These are phyloP conservation scores for Zychaea mexicana DNA, from an alignment of 371 early-diverging fungal genomes.

Conservation along the genomic window DNA sequence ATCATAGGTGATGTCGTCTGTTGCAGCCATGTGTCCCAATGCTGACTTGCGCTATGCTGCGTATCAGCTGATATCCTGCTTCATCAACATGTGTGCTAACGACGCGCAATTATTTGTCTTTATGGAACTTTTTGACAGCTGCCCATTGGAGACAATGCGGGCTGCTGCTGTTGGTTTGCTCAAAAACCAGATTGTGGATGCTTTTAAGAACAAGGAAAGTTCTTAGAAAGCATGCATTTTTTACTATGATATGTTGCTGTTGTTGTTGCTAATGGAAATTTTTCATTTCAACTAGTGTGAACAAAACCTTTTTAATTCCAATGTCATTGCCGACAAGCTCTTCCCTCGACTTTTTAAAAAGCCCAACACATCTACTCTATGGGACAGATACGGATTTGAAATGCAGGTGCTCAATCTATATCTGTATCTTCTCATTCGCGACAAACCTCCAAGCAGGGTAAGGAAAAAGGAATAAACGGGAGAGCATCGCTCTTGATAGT, in stretches of 20 bases:
- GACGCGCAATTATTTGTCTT: slow-evolving; percentile 25
- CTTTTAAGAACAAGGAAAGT: slow-evolving; percentile 13
- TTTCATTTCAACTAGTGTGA: background rate
- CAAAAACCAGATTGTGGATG: slow-evolving; percentile 24
- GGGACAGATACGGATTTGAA: slow-evolving; percentile 24
- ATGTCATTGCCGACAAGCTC: slow-evolving; percentile 13
- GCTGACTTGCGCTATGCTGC: slow-evolving; percentile 21
- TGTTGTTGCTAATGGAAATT: background rate
- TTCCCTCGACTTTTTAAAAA: slow-evolving; percentile 15
- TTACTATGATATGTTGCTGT: too few relatives aligned
- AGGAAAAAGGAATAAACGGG: background rate
- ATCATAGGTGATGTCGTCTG: background rate
- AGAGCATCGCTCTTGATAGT: too few relatives aligned
- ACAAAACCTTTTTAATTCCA: slow-evolving; percentile 6
- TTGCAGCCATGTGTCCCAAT: slow-evolving; percentile 11
- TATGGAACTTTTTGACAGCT: slow-evolving; percentile 19
- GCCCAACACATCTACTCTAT: slow-evolving; percentile 1
- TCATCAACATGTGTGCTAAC: slow-evolving; percentile 21
- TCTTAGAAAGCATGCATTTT: background rate
- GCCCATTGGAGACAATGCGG: slow-evolving; percentile 27
- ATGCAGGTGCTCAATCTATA: slow-evolving; percentile 48
- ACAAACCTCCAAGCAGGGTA: slow-evolving; percentile 22
- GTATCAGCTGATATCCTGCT: slow-evolving; percentile 19
- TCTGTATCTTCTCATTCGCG: slow-evolving; percentile 41
- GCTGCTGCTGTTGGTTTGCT: slow-evolving; percentile 29